Conservation (phyloP, 306 rosid species). For the Citrullus amarus region DNA sequence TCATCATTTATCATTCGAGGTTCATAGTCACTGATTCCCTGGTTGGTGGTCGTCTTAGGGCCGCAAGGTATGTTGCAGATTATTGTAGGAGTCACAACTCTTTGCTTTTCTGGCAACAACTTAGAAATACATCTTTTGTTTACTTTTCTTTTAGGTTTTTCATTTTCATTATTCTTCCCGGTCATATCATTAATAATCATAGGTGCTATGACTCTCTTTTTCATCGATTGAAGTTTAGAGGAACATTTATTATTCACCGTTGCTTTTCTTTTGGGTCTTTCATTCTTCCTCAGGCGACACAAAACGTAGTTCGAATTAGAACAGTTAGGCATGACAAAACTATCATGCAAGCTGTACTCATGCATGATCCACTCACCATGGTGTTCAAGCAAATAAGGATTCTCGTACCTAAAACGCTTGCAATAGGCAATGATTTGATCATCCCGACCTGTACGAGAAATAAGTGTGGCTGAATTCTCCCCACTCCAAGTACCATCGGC, state of each 20-base stretch:
- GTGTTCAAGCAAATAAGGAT: neutral
- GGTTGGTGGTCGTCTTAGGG: neutral
- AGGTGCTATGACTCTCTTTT: neutral
- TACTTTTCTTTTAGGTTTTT: neutral
- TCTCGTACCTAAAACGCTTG: neutral
- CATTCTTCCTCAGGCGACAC: neutral
- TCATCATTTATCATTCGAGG: neutral
- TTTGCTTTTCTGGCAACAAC: neutral
- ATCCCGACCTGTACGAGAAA: neutral
- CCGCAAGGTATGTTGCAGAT: neutral
- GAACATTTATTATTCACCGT: neutral
- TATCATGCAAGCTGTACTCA: neutral
- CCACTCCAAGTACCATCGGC: neutral
- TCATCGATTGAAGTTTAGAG: neutral
- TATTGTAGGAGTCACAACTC: too few species aligned
- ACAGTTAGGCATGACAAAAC: neutral
- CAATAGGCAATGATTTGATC: neutral
- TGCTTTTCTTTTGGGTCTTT: neutral
- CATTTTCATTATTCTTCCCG: neutral
- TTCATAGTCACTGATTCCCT: neutral
- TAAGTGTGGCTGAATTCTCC: neutral
- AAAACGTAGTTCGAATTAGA: neutral
- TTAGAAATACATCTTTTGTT: neutral
- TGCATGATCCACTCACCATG: neutral
- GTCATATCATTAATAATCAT: neutral